These are phyloP conservation scores for Aphanocladium album DNA, from an alignment of 2,329 filamentous ascomycete species.

Conservation along the genomic window DNA sequence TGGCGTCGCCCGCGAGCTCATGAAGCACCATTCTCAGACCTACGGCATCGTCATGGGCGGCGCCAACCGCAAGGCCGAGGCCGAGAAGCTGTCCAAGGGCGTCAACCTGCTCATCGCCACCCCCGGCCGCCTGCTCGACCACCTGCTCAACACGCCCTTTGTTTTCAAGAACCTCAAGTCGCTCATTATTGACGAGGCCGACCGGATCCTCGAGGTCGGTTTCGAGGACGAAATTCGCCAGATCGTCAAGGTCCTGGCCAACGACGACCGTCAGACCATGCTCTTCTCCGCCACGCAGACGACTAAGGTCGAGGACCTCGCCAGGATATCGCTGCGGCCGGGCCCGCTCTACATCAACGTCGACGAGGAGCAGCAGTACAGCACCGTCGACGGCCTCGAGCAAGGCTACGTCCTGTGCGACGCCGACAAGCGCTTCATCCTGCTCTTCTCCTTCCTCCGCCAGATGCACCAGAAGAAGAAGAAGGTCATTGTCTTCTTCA, in stretches of 20 bases:
- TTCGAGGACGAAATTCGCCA: conserved; percentile 98
- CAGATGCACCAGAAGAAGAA: conserved; percentile 73
- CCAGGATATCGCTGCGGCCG: conserved; percentile 83
- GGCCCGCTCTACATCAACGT: conserved; percentile 97
- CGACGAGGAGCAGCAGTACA: conserved; percentile 81
- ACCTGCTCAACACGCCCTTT: conserved; percentile 89
- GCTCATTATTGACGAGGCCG: conserved; percentile 92
- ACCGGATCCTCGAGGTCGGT: conserved; percentile 92
- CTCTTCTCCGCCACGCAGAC: conserved; percentile 99
- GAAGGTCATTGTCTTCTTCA: conserved; percentile 97
- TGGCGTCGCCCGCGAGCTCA: conserved; percentile 86
- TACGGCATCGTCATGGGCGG: conserved; percentile 96
- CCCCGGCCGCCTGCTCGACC: conserved; percentile 85
- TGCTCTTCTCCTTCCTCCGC: conserved; percentile 93
- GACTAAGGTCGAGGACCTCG: conserved; percentile 93
- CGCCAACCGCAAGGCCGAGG: conserved; percentile 84
- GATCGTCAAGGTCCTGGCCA: conserved; percentile 90
- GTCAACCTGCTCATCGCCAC: conserved; percentile 94
- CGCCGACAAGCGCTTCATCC: conserved; percentile 84
- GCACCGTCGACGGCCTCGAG: conserved; percentile 88
- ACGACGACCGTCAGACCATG: conserved; percentile 86
- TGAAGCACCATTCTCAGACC: conserved; percentile 89
- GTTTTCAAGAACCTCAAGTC: conserved; percentile 89
- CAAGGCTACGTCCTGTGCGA: conserved; percentile 96
- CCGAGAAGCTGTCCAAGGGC: conserved; percentile 88